Percentiles rank a stretch among this genome's conserved stretches.
Evolutionary conservation across 2,329 filamentous ascomycete genomes (phyloP).

Genomic region (Colletotrichum aenigma): DNA sequence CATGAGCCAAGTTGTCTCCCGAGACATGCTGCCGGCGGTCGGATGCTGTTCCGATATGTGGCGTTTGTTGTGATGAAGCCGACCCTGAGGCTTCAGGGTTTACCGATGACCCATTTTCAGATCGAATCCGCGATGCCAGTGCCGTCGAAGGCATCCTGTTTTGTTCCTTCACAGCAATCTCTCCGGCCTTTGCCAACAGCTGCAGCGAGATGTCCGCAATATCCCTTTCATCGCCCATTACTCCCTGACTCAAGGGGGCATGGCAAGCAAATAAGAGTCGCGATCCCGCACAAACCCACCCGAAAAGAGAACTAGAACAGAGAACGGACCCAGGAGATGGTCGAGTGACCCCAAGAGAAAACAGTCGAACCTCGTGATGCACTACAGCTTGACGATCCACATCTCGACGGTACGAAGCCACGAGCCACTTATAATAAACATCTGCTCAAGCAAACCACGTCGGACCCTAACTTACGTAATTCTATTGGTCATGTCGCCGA

Average conservation of each 20-base stretch:
- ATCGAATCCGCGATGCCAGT: not conserved
- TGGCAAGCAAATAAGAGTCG: not conserved
- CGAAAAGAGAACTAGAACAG: not conserved
- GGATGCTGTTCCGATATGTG: not conserved
- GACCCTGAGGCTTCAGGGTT: not conserved
- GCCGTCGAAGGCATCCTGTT: not conserved
- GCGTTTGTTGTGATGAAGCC: not conserved
- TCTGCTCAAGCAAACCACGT: not conserved
- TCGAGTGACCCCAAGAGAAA: not conserved
- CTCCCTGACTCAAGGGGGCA: not conserved
- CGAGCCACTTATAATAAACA: not conserved
- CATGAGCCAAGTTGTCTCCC: not conserved
- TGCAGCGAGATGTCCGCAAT: not conserved
- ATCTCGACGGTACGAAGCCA: not conserved
- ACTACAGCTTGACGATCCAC: not conserved
- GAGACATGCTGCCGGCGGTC: not conserved
- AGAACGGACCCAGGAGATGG: not conserved
- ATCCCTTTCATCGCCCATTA: conserved; percentile 9
- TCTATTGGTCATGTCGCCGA: conserved; percentile 9
- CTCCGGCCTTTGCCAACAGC: not conserved
- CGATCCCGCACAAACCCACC: not conserved
- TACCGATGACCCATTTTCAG: not conserved
- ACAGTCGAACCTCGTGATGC: not conserved
- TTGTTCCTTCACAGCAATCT: not conserved
- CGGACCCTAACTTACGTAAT: conserved; percentile 12